A percentile compares a stretch with the other conserved stretches of the same genome.
phyloP scores from a whole-genome alignment of 441 rosid species.

The Isatis lusitanica region DNA sequence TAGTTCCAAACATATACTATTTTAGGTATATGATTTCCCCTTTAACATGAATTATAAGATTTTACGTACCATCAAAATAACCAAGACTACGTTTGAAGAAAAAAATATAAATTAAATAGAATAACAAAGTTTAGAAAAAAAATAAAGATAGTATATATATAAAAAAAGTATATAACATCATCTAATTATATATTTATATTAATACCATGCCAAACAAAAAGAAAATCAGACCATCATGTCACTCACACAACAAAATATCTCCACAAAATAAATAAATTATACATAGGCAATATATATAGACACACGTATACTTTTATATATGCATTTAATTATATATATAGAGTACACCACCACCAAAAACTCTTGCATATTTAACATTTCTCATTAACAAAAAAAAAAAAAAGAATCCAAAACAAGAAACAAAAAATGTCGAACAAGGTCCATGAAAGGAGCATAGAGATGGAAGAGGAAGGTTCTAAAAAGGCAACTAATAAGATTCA shows the following conservation, averaged over 20 bases:
- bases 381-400: background rate
- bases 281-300: background rate
- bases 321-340: constrained; percentile 16
- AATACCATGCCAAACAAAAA: background rate
- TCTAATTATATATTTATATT: background rate
- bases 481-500: background rate
- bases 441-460: constrained; percentile 42
- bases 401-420: background rate
- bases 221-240: background rate
- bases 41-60: background rate
- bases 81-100: background rate
- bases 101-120: background rate
- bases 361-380: constrained; percentile 2
- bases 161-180: background rate
- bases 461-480: constrained; percentile 19
- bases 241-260: background rate
- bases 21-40: background rate
- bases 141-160: background rate
- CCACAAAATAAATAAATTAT: background rate
- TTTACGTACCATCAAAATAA: background rate
- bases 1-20: background rate
- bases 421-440: constrained; percentile 36
- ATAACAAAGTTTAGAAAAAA: background rate
- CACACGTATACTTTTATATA: background rate
- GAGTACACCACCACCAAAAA: background rate